Base-by-base conservation (phyloP, 1,139 yeast genomes). In the Lodderomyces margitis region DNA sequence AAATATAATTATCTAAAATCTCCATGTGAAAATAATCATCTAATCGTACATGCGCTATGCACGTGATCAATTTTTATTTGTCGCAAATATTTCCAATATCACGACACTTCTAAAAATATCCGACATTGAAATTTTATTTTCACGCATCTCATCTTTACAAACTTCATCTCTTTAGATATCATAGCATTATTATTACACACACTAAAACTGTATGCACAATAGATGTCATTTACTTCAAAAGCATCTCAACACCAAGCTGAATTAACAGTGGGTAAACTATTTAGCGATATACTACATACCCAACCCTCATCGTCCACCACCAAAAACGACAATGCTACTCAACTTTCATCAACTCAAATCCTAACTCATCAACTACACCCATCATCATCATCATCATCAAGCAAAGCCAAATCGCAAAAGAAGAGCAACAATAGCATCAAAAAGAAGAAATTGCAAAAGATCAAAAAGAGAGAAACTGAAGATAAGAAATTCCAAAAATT, bases 401-500 rank as follows among this genome's bases (percentile, higher is more conserved):
- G 12, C 42, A 44, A 9, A 64, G 66, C 44, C 75, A 70, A 50
- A 37, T 31, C 21, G 60, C 63, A 36, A 47, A 52, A 30, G 68
- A 66, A 48, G 58, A 57, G 40, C 34, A 70, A 62, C 48, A 62
- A 66, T 44, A 59, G 62, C 55, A 59, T 14, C 66, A 73, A 12
- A 12, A 35, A 49, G 49, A 31, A 46, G 48, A 24, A 69, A 69
- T 47, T 57, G 60, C 32, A 28, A 28, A 28, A 28, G 15, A 15
- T 15, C 20, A 36, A 62, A 61, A 39, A 63, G 73, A 28, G 70
- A 62, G 48, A 63, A 65, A 44, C 59, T 61, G 55, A 59, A 16
- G 67, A 74, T 14, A 62, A 64, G 32, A 64, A 68, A 46, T 65
- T 81, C 39, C 66, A 67, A 38, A 74, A 71, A 49, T 55, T 69